Base-by-base conservation (phyloP, 2,329 filamentous ascomycete species). In the Ophiostoma ulmi region DNA sequence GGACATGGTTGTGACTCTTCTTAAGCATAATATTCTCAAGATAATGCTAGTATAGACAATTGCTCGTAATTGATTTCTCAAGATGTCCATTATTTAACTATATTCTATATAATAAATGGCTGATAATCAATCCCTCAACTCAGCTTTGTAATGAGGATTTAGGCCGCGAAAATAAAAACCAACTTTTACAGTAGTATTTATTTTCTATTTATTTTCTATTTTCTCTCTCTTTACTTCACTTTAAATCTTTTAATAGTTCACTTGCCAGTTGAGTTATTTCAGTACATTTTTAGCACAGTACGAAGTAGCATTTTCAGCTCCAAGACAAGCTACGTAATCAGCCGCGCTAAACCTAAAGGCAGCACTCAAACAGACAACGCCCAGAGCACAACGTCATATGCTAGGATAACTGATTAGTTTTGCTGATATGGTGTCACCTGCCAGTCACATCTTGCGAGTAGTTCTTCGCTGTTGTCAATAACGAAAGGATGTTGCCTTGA, bases 281-380 rank as follows among this genome's bases (percentile, higher is more conserved):
- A 39, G 35, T 13, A 39, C 63, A 38, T 17, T 4, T 14, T 14
- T 31, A 36, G 26, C 58, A 38, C 35, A 65, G 11, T 31, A 31
- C 26, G 26, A 58, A 22, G 22, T 17, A 58, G 39, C 39, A 17
- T 17, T 58, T 14, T 31, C 52, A 11, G 44, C 44, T 20, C 17
- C 44, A 48, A 20, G 44, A 17, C n/a, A 22, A 63, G 58, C 58
- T 63, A 35, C 58, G 58, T 63, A 63, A 63, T 63, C 58, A 63
- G 58, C 26, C 58, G 58, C 58, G 58, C 58, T 63, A 63, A 35
- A 20, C 26, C 58, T 13, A 63, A 63, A 63, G 58, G 26, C 58
- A 63, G 58, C 58, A 58, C 52, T 26, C 58, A 63, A 35, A 58
- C 3, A 58, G 13, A 10, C n/a, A 58, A 10, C 8, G 44, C 17